Base-by-base conservation (phyloP, 331 rosid genomes). In the Malus hybrid region DNA sequence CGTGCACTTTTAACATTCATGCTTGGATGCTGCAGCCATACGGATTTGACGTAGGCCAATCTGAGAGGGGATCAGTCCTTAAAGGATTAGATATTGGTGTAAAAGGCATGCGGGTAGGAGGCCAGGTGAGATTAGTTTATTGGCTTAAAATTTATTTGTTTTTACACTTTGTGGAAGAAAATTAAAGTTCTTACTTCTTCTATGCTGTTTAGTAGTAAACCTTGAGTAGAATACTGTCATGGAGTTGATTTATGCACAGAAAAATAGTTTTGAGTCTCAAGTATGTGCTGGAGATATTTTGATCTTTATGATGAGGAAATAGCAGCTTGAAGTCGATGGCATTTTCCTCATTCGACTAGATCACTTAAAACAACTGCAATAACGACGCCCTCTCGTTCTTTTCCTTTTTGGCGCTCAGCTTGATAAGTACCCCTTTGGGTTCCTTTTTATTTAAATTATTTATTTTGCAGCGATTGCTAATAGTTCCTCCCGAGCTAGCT, bases 11-110 rank as follows among this genome's bases (percentile, higher is more conserved):
- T 84, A 74, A 60, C 75, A 67, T 70, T 24, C 7, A 52, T 80
- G 69, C 44, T 83, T 86, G 73, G 81, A 82, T 74, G 73, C 74
- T 88, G 95, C 96, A 93, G 98, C 97, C 98, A 27, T 93, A 93
- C 68, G 97, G 98, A 81, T 94, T 94, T 85, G 97, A 94, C 67
- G 90, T 91, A 19, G 97, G 97, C 82, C 86, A 90, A 87, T 94
- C 98, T 67, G 95, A 90, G 80, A 86, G 87, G 75, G 97, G 98
- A 75, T 78, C 84, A 8, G 98, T 94, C 74, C 97, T 91, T 67
- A 90, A 85, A 84, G 97, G 98, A 57, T 83, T 94, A 78, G 98
- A 94, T 85, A 70, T 88, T 75, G 98, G 97, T 67, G 96, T 94
- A 42, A 86, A 88, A 73, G 98, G 98, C 84, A 93, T 93, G 98